Evolutionary conservation across 129 eudicot species (phyloP).

Genomic region (Solidago caesia): DNA sequence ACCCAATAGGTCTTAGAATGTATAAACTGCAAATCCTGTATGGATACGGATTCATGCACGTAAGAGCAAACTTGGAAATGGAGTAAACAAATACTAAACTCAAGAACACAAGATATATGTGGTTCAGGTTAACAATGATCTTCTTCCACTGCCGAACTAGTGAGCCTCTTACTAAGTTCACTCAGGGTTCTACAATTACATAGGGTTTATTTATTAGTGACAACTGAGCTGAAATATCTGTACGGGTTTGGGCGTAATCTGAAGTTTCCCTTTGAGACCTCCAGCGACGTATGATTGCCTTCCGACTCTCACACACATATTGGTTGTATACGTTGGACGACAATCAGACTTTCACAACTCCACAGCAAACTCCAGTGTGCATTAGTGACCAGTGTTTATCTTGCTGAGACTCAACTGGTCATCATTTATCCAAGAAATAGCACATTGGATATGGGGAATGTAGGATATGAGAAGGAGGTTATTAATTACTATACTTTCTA

Average conservation of each 20-base stretch:
- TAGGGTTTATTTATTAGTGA: neutral
- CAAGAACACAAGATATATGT: neutral
- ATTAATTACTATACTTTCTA: conserved; percentile 7
- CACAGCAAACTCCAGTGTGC: neutral
- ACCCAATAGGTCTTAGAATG: neutral
- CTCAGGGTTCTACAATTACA: neutral
- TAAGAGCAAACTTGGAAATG: neutral
- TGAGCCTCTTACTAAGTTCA: neutral
- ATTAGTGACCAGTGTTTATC: neutral
- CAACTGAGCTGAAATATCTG: neutral
- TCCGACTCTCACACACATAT: neutral
- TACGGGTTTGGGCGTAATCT: neutral
- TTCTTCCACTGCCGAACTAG: neutral
- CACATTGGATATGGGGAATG: neutral
- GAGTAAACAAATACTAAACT: neutral
- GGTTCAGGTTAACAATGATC: neutral
- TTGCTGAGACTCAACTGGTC: conserved; percentile 4
- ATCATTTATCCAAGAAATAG: conserved; percentile 14
- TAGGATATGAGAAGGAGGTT: conserved; percentile 2
- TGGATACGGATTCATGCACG: neutral
- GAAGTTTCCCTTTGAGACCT: neutral
- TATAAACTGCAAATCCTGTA: neutral
- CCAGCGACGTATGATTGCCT: neutral
- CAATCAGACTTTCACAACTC: neutral
- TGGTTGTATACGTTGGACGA: neutral